phyloP scores from a whole-genome alignment of 768 basidiomycete species.

The Lactifluus pinguis region DNA sequence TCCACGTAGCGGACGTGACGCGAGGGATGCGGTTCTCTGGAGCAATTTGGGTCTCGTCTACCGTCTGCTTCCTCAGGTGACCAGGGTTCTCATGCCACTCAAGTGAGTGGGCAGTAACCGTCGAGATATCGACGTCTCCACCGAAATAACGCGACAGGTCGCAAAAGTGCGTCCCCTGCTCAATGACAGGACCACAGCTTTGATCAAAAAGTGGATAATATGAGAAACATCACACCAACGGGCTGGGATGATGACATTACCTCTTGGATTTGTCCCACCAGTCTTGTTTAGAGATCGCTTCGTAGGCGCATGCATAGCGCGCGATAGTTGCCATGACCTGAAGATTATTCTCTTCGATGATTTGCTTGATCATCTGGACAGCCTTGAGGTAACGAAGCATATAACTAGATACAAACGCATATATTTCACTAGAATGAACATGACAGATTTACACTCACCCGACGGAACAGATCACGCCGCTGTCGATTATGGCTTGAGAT shows the following conservation, averaged over 20 bases:
- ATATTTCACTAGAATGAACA: neutral
- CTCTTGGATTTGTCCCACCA: conserved; percentile 95
- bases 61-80: conserved; percentile 61
- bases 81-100: conserved; percentile 92
- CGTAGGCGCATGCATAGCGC: conserved; percentile 86
- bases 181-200: conserved; percentile 75
- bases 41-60: conserved; percentile 80
- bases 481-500: conserved; percentile 59
- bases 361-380: conserved; percentile 93
- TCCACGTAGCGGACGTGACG: conserved; percentile 90
- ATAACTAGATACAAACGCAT: conserved; percentile 41
- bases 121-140: conserved; percentile 82
- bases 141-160: conserved; percentile 97
- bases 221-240: neutral
- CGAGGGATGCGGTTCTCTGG: conserved; percentile 90
- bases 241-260: conserved; percentile 25
- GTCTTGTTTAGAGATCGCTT: conserved; percentile 68
- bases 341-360: conserved; percentile 88
- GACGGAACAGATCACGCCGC: conserved; percentile 75
- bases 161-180: conserved; percentile 95
- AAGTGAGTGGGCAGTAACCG: conserved; percentile 76
- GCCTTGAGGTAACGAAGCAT: conserved; percentile 93
- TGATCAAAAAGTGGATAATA: conserved; percentile 1
- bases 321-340: conserved; percentile 95
- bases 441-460: conserved; percentile 43